A percentile compares a stretch with the other conserved stretches of the same genome.
Conservation (phyloP, 805 yeast species). For the Nakazawaea siamensis region DNA sequence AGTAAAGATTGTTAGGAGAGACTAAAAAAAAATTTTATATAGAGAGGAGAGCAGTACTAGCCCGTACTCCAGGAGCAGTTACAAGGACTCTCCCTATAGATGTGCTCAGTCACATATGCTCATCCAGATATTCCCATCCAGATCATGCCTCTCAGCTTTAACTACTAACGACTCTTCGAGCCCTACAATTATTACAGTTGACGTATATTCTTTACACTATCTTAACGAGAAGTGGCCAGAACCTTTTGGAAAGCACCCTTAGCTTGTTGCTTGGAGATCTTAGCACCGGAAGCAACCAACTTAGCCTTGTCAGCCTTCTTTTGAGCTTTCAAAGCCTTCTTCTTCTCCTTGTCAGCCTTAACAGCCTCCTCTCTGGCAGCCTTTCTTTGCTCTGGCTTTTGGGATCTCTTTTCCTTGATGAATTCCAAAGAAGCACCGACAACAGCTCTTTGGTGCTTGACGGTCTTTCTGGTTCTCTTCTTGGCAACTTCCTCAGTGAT, state of each 20-base stretch:
- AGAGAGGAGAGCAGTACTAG: too few relatives aligned
- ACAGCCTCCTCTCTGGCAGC: slow-evolving; percentile 92
- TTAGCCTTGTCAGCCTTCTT: slow-evolving; percentile 93
- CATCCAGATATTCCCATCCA: too few relatives aligned
- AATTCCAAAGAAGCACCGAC: slow-evolving; percentile 99
- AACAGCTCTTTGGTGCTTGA: slow-evolving; percentile 97
- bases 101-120: too few relatives aligned
- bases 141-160: too few relatives aligned
- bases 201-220: too few relatives aligned
- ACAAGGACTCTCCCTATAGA: too few relatives aligned
- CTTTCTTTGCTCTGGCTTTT: slow-evolving; percentile 96
- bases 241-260: slow-evolving; percentile 98
- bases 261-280: slow-evolving; percentile 91
- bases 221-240: slow-evolving; percentile 93
- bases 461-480: slow-evolving; percentile 96
- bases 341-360: slow-evolving; percentile 75
- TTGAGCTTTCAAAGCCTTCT: slow-evolving; percentile 87
- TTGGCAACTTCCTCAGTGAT: slow-evolving; percentile 95
- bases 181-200: too few relatives aligned
- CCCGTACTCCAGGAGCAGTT: too few relatives aligned
- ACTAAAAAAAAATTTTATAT: too few relatives aligned
- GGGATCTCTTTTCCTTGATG: slow-evolving; percentile 94
- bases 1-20: too few relatives aligned
- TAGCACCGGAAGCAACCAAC: slow-evolving; percentile 67
- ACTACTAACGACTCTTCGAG: too few relatives aligned